Base-by-base conservation (phyloP, 2,329 filamentous ascomycete species). In the Cordyceps sp. region DNA sequence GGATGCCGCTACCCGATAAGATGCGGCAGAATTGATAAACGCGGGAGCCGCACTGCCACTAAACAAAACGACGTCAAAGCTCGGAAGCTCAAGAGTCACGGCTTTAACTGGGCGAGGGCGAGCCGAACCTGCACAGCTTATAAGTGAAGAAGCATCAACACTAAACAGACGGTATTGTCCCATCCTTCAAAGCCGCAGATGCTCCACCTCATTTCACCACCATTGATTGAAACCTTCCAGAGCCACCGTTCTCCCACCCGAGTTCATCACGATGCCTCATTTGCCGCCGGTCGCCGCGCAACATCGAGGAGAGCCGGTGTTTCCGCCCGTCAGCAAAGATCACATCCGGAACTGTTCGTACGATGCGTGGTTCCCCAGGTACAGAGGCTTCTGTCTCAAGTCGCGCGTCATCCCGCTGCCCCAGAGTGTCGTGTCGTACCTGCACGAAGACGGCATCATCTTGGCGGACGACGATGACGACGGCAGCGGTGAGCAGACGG, bases 331-430 rank as follows among this genome's bases (percentile, higher is more conserved):
- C 35, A 84, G 76, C 21, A 80, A 77, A 49, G 72, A 78, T 29
- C 88, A 98, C 48, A 92, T 98, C 38, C 62, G 93, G 33, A 80
- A 94, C 55, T 98, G 88, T 58, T 92, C 90, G 26, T 94, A 92
- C 54, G 81, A 93, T 51, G 72, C 68, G 37, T 98, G 90, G 90
- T 83, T 93, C 47, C 73, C 80, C 30, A 77, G 70, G 66, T 93
- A 92, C 51, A 78, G 82, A 37, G 62, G 72, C 7, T 68, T 82
- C 30, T 85, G 84, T 22, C 80, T 93, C 27, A 90, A 88, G 59
- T 85, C 88, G 3, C 73, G 81, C 20, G 74, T 93, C 26, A 78
- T 98, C 32, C 76, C 81, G 2, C 66, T 98, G 6, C 69, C 79
- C 0, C 53, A 66, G 4, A 64, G 73, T 4, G 93, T 96, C 50